These are phyloP conservation scores for Microdochium nivale DNA, from an alignment of 2,329 filamentous ascomycete genomes.

Conservation along the genomic window DNA sequence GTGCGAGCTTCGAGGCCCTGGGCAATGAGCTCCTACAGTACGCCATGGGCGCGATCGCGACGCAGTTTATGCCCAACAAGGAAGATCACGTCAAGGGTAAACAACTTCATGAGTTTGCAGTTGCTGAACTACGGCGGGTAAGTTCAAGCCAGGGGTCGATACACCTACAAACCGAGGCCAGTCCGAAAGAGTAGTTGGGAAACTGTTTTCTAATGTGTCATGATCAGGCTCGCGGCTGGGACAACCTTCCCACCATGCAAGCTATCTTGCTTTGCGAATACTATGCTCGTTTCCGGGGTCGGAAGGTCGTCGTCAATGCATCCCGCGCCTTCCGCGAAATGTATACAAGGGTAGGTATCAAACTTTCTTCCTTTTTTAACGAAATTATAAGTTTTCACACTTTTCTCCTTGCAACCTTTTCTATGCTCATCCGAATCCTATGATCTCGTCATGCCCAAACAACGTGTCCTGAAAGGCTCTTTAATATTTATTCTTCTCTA, in stretches of 20 bases:
- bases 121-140: slow-evolving; percentile 40
- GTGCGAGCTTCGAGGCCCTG: slow-evolving; percentile 30
- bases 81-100: slow-evolving; percentile 42
- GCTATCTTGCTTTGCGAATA: background rate
- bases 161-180: too few species aligned
- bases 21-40: slow-evolving; percentile 37
- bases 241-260: background rate
- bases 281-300: slow-evolving; percentile 40
- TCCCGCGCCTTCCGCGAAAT: slow-evolving; percentile 41
- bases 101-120: slow-evolving; percentile 42
- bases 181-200: too few species aligned
- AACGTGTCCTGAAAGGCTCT: slow-evolving; percentile 20
- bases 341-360: slow-evolving; percentile 44
- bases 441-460: background rate
- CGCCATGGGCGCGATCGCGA: slow-evolving; percentile 49
- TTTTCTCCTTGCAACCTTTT: slow-evolving; percentile 16
- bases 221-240: background rate
- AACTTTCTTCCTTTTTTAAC: slow-evolving; percentile 21
- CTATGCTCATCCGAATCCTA: slow-evolving; percentile 1
- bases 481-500: slow-evolving; percentile 22
- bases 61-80: slow-evolving; percentile 37
- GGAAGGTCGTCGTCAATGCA: slow-evolving; percentile 35
- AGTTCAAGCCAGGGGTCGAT: slow-evolving; percentile 17
- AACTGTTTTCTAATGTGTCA: background rate
- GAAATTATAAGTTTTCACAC: slow-evolving; percentile 8